These are phyloP conservation scores for Vigna reflexopilosa DNA, from an alignment of 306 rosid genomes.

Conservation along the genomic window DNA sequence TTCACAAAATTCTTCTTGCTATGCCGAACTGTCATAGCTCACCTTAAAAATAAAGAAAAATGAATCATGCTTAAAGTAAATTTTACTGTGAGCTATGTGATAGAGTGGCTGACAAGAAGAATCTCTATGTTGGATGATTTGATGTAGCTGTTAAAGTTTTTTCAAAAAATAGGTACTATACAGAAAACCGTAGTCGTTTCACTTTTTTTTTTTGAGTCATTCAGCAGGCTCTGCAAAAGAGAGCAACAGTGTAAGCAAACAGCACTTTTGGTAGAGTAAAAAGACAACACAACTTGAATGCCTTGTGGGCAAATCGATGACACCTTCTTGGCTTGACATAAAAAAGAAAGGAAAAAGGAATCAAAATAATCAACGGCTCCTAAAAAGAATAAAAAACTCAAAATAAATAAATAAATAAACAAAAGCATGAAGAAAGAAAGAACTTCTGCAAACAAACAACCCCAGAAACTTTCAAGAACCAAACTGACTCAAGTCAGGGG, in stretches of 20 bases:
- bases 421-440: neutral
- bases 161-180: neutral
- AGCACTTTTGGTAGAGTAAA: neutral
- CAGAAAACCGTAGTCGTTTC: conserved; percentile 14
- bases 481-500: neutral
- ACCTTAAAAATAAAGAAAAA: neutral
- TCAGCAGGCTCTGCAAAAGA: conserved; percentile 15
- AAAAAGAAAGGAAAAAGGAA: neutral
- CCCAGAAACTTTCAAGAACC: neutral
- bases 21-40: neutral
- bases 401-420: neutral
- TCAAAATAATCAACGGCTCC: conserved; percentile 13
- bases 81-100: neutral
- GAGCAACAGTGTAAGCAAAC: conserved; percentile 23
- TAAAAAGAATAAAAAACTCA: conserved; percentile 31
- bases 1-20: neutral
- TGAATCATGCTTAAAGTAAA: neutral
- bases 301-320: conserved; percentile 26
- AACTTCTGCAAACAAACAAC: neutral
- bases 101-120: conserved; percentile 14
- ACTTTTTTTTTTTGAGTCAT: neutral
- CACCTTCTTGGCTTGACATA: conserved; percentile 5
- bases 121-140: conserved; percentile 29
- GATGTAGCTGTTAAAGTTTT: conserved; percentile 17
- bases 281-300: neutral